A percentile compares a stretch with the other conserved stretches of the same genome.
Conservation (phyloP, 257 asterid species). For the Gentiana macrophylla region DNA sequence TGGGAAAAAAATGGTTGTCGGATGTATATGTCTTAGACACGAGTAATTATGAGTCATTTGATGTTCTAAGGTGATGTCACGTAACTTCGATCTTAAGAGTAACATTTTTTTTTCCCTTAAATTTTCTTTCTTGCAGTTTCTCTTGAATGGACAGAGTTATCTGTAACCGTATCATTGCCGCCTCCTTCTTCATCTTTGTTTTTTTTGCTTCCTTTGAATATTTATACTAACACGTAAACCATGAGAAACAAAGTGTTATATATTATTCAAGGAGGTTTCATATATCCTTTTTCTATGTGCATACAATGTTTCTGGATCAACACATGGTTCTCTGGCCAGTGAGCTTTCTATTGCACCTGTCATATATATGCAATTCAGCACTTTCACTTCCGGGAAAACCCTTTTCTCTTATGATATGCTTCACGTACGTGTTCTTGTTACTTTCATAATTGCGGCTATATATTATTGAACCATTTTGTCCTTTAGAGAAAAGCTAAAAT, state of each 20-base stretch:
- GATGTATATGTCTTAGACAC: slow-evolving; percentile 87
- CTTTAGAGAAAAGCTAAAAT: too few species aligned
- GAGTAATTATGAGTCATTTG: slow-evolving; percentile 31
- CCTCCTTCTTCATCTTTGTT: slow-evolving; percentile 30
- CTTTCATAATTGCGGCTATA: too few species aligned
- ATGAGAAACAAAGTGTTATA: too few species aligned
- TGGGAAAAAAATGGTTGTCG: slow-evolving; percentile 93
- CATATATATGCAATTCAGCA: neutral
- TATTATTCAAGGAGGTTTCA: too few species aligned
- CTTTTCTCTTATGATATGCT: too few species aligned
- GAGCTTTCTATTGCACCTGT: neutral
- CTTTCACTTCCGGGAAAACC: too few species aligned
- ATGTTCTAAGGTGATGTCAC: too few species aligned
- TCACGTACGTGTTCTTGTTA: too few species aligned
- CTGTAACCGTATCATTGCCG: slow-evolving; percentile 75
- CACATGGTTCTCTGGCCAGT: neutral
- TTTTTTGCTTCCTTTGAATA: neutral
- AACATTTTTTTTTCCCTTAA: too few species aligned
- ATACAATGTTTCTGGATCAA: too few species aligned
- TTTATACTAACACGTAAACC: neutral
- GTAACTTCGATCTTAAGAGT: slow-evolving; percentile 6
- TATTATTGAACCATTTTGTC: too few species aligned
- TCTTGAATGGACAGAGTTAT: slow-evolving; percentile 91
- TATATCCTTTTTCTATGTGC: too few species aligned
- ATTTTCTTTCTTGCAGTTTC: slow-evolving; percentile 47